Conservation (phyloP, 2,329 filamentous ascomycete species). For the Cordyceps cicadae region DNA sequence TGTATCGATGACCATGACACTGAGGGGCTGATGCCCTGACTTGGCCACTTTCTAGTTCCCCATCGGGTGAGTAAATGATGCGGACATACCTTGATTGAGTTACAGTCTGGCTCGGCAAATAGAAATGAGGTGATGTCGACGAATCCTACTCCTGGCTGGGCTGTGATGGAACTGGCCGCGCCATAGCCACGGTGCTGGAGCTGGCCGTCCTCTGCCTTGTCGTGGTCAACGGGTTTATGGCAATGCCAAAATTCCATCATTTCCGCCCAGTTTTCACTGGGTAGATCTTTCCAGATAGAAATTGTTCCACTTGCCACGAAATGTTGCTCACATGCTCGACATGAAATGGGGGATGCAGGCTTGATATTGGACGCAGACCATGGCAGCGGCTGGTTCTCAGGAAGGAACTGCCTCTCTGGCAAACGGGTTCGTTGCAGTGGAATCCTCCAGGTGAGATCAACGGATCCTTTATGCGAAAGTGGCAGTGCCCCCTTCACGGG, state of each 20-base stretch:
- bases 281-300: constrained; percentile 77
- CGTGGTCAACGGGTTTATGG: constrained; percentile 71
- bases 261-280: constrained; percentile 96
- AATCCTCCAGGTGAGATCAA: constrained; percentile 46
- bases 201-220: constrained; percentile 29
- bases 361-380: constrained; percentile 49
- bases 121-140: constrained; percentile 76
- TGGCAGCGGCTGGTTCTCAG: constrained; percentile 35
- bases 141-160: constrained; percentile 60
- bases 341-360: constrained; percentile 32
- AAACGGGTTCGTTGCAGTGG: constrained; percentile 28
- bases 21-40: constrained; percentile 35
- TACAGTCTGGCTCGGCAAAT: constrained; percentile 59
- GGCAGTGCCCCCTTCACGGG: constrained; percentile 28
- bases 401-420: constrained; percentile 20
- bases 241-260: constrained; percentile 99
- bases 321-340: constrained; percentile 30
- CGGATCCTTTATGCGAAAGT: constrained; percentile 24
- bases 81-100: constrained; percentile 28
- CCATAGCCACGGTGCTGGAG: constrained; percentile 68
- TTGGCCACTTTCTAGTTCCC: constrained; percentile 56
- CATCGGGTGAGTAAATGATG: constrained; percentile 14
- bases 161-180: constrained; percentile 65
- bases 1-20: constrained; percentile 61
- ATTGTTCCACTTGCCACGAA: constrained; percentile 34